Evolutionary conservation across 805 yeast species (phyloP).

Genomic region (Ogataea angusta): DNA sequence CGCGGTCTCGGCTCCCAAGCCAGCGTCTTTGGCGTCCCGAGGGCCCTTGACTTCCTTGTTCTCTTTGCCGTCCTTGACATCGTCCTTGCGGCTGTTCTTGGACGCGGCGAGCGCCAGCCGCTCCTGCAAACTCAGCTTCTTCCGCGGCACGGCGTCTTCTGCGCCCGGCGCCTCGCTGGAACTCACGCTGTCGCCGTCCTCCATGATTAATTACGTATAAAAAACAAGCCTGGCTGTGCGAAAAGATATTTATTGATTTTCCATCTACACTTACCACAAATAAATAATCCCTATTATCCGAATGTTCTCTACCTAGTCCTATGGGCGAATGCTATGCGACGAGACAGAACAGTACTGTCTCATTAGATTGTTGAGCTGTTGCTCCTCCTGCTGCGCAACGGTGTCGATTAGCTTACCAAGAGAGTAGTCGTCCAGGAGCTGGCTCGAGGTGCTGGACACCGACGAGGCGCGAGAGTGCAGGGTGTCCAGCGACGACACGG

Average conservation of each 20-base stretch:
- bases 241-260: background rate
- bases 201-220: constrained; percentile 2
- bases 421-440: constrained; percentile 21
- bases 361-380: constrained; percentile 31
- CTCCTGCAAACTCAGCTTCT: constrained; percentile 77
- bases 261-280: background rate
- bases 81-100: constrained; percentile 23
- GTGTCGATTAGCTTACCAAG: constrained; percentile 29
- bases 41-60: constrained; percentile 2
- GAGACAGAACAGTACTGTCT: constrained; percentile 32
- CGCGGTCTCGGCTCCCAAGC: background rate
- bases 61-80: constrained; percentile 3
- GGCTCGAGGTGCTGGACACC: constrained; percentile 24
- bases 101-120: constrained; percentile 79
- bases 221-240: constrained; percentile 2
- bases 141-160: constrained; percentile 33
- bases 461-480: constrained; percentile 32
- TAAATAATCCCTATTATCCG: background rate
- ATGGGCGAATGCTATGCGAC: constrained; percentile 8
- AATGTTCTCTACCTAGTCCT: background rate
- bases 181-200: constrained; percentile 3
- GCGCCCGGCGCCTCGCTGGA: background rate
- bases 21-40: background rate
- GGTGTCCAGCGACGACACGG: constrained; percentile 19
- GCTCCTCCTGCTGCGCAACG: constrained; percentile 34